phyloP scores from a whole-genome alignment of 2,329 filamentous ascomycete species.

The Monilinia aucupariae region DNA sequence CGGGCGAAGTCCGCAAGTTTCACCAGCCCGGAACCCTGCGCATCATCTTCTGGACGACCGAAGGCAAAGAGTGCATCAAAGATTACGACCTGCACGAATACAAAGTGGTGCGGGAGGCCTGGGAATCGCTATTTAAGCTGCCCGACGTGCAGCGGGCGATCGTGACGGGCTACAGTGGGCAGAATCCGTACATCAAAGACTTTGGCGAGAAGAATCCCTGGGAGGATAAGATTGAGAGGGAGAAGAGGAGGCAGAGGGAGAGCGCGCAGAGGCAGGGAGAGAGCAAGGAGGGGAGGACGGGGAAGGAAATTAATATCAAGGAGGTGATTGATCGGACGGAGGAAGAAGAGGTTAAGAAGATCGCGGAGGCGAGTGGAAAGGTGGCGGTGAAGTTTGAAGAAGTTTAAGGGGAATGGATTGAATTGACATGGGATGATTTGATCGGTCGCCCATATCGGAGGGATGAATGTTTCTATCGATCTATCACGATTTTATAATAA shows the following conservation, averaged over 20 bases:
- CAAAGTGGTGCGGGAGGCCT: slow-evolving; percentile 25
- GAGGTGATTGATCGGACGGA: slow-evolving; percentile 3
- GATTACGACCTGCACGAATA: slow-evolving; percentile 30
- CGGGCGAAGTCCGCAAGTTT: slow-evolving; percentile 28
- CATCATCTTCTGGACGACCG: slow-evolving; percentile 28
- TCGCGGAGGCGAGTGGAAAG: slow-evolving; percentile 14
- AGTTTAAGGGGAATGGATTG: neutral
- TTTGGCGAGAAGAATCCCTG: slow-evolving; percentile 22
- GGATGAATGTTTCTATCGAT: neutral
- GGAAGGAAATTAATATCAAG: neutral
- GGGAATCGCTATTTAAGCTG: slow-evolving; percentile 24
- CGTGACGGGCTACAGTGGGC: slow-evolving; percentile 28
- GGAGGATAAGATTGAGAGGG: slow-evolving; percentile 22
- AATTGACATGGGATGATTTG: neutral
- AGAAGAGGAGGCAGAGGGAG: slow-evolving; percentile 16
- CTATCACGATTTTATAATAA: neutral
- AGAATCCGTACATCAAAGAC: slow-evolving; percentile 28
- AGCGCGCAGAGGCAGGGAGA: neutral
- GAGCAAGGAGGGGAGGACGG: slow-evolving; percentile 12
- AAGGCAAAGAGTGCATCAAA: slow-evolving; percentile 26
- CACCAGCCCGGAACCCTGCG: slow-evolving; percentile 26
- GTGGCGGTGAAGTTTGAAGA: slow-evolving; percentile 4
- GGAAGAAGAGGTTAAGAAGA: slow-evolving; percentile 13
- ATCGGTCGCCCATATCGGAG: neutral
- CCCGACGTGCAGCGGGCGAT: slow-evolving; percentile 27